Evolutionary conservation across 192 early-diverging fungal species (phyloP).

Genomic region (Umbelopsis vinacea): DNA sequence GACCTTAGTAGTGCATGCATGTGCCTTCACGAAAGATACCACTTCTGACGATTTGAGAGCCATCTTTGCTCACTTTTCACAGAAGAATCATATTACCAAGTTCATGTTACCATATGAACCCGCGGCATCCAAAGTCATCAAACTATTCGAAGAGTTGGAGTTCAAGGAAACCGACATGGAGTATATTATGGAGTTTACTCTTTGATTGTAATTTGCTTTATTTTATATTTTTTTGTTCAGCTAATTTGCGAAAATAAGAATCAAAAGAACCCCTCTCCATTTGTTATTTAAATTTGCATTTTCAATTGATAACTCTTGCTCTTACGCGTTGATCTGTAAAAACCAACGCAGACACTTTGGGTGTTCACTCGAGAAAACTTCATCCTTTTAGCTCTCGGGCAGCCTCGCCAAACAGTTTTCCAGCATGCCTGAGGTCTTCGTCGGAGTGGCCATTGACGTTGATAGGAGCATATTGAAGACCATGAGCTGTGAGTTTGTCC

Average conservation of each 20-base stretch:
- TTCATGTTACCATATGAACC: constrained; percentile 2
- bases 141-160: not conserved
- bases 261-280: too few relatives aligned
- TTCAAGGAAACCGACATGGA: constrained; percentile 4
- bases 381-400: not conserved
- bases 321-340: too few relatives aligned
- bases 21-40: not conserved
- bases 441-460: not conserved
- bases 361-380: not conserved
- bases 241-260: not conserved
- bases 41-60: not conserved
- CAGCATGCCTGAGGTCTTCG: constrained; percentile 10
- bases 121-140: not conserved
- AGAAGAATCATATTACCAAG: not conserved
- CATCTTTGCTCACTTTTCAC: not conserved
- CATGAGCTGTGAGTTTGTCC: not conserved
- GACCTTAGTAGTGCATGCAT: not conserved
- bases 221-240: not conserved
- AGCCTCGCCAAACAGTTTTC: not conserved
- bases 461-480: constrained; percentile 4
- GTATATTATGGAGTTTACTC: not conserved
- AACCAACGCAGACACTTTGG: too few relatives aligned
- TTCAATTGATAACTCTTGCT: too few relatives aligned
- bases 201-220: not conserved
- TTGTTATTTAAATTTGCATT: too few relatives aligned